Conservation (phyloP, 176 grass and related monocot species). For the Ensete ventricosum region DNA sequence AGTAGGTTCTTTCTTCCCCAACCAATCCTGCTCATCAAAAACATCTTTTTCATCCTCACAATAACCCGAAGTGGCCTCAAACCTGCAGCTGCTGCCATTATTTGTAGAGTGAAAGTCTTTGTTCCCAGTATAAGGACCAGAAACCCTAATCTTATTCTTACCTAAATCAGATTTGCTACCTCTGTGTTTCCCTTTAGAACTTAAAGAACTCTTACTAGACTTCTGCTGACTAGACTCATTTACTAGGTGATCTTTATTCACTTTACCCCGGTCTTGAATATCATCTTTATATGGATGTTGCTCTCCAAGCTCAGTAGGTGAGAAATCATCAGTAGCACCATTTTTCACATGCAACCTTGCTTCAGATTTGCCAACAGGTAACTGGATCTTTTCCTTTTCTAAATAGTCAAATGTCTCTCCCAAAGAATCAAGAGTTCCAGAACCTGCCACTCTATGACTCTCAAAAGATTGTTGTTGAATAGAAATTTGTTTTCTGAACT, state of each 20-base stretch:
- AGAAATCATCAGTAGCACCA: background rate
- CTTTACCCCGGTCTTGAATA: background rate
- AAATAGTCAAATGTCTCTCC: background rate
- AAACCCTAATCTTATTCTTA: constrained; percentile 7
- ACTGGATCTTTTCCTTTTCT: background rate
- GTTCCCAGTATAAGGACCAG: background rate
- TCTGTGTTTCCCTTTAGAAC: constrained; percentile 11
- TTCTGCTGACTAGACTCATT: constrained; percentile 1
- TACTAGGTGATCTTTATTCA: background rate
- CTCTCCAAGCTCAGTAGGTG: background rate
- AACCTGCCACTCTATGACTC: background rate
- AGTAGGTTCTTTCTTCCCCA: constrained; percentile 33
- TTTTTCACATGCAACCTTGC: background rate
- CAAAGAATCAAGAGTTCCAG: background rate
- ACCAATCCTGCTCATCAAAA: constrained; percentile 32
- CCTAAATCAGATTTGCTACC: constrained; percentile 2
- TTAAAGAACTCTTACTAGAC: constrained; percentile 11
- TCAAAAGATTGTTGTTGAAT: background rate
- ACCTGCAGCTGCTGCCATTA: background rate
- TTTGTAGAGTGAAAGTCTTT: background rate
- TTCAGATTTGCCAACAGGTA: background rate
- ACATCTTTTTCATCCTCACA: constrained; percentile 6
- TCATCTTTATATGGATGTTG: background rate
- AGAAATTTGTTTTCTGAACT: background rate
- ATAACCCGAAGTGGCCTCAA: background rate